Base-by-base conservation (phyloP, 2,329 filamentous ascomycete species). In the Myrmaecium sp. region DNA sequence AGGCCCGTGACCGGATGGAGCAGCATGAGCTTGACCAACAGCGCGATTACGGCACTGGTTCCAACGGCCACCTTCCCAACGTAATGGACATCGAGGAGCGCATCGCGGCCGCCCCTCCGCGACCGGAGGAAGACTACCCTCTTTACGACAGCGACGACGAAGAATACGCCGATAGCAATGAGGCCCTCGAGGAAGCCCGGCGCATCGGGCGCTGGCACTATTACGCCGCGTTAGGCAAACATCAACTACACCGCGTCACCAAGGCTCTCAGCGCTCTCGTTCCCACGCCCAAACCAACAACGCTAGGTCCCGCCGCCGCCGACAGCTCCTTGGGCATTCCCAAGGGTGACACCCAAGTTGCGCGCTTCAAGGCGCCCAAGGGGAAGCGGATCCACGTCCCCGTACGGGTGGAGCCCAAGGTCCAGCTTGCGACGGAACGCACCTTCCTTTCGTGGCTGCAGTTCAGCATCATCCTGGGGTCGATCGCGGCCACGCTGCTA, bases 361-460 rank as follows among this genome's bases (percentile, higher is more conserved):
- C 58, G 45, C 42, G 54, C 7, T 62, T 83, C 57, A 74, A 71
- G 47, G 78, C 79, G 6, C 79, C 79, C 8, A 74, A 70, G 49
- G 79, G 79, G 28, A 86, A 84, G 69, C 56, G 51, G 51, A 95
- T 98, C 32, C 86, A 95, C 43, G 89, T 98, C 14, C 86, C 86
- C 9, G 76, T 95, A 29, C 74, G 89, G 25, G 84, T 98, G 17
- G 89, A 98, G 53, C 89, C 89, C 17, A 98, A 98, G 57, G 89
- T 98, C 26, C 93, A 83, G 52, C 93, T 98, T 47, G 89, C 89
- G 13, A 84, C 83, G 1, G 89, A 98, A 54, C 71, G 89, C 36
- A 98, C 89, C 1, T 98, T 94, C 56, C 66, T 98, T 30, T 80
- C 82, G 35, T 98, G 89, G 78, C 77, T 98, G 42, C 86, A 98